Base-by-base conservation (phyloP, 176 grass and related monocot species). In the Cocos nucifera region DNA sequence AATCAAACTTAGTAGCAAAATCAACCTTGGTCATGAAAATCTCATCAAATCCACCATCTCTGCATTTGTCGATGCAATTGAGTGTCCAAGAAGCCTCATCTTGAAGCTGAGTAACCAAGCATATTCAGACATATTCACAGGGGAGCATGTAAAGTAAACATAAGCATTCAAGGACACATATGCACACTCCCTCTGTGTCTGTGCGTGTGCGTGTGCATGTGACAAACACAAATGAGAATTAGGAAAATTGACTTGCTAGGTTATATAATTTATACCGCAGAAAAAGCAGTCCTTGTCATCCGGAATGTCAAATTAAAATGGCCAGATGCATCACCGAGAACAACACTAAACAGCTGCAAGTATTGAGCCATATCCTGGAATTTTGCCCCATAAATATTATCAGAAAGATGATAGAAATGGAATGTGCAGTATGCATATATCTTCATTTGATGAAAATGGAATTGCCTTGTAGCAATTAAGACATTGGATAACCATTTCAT, bases 21-120 rank as follows among this genome's bases (percentile, higher is more conserved):
- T 88, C 93, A 69, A 92, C 78, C 57, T 88, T 97, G 63, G 84
- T 92, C 76, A 91, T 85, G 70, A 97, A 97, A 51, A 91, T 73
- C 70, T 97, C 87, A 71, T 88, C 87, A 83, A 98, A 85, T 52
- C 84, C 87, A 78, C 77, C 84, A 73, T 83, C 78, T 73, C 61
- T 88, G 58, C 72, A 85, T 76, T 89, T 98, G 75, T 88, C 84
- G 29, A 92, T 72, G 70, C 81, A 85, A 71, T 54, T 70, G 78
- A 85, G 81, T 4, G 73, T 67, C n/a, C 80, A 78, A 67, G 78
- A 56, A 72, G 79, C 84, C 63, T 92, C 93, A 53, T 86, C 87
- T 83, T 80, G 84, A 75, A 92, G 81, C 93, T 98, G 84, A 85
- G 73, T 19, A 22, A 44, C 15, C 3, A 56, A 44, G 12, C 14